Evolutionary conservation across 441 rosid genomes (phyloP), one percentile per base, ranked within the genome.

Genomic region (Jatropha multifida): DNA sequence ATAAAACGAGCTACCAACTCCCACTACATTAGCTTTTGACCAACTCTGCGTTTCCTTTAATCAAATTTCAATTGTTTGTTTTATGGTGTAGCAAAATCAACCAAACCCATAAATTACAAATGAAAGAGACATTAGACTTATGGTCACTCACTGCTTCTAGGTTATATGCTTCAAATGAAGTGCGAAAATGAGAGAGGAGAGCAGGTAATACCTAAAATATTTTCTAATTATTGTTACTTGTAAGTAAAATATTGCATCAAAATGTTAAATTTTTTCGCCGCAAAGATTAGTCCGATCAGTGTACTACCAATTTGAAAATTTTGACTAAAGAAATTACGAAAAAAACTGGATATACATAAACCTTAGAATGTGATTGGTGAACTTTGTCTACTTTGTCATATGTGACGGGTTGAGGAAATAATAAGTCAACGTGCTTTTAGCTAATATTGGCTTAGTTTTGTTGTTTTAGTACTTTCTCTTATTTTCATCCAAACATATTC

Each of bases 21-120:
- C 85, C 79, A 81, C 79, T 65, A 27, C 20, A 11, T 74, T 70
- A 73, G 52, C 79, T 81, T 77, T 81, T 81, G 77, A 81, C 78
- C n/a, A 62, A 20, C 38, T 51, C 32, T 48, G 13, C 8, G 42
- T 41, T 38, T 59, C 5, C 72, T 66, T 77, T 18, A 6, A 59
- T 75, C 76, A 62, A 55, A 54, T 54, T 23, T 71, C 75, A 55
- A 69, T 55, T 55, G 37, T 3, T 74, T 64, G 38, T 74, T 37
- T 17, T 17, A 9, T 32, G 48, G 23, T 54, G 27, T 55, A 27
- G 4, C 69, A 67, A 63, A 26, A 65, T 15, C 32, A 71, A 75
- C 64, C 65, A 17, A 60, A 66, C 12, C 55, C 56, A 62, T 15
- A 59, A 27, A 15, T 62, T 38, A 51, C 32, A 65, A 49, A 14